Percentiles rank a stretch among this genome's conserved stretches.
Evolutionary conservation across 163 green algal species (phyloP).

Genomic region (Chlorella variabilis): DNA sequence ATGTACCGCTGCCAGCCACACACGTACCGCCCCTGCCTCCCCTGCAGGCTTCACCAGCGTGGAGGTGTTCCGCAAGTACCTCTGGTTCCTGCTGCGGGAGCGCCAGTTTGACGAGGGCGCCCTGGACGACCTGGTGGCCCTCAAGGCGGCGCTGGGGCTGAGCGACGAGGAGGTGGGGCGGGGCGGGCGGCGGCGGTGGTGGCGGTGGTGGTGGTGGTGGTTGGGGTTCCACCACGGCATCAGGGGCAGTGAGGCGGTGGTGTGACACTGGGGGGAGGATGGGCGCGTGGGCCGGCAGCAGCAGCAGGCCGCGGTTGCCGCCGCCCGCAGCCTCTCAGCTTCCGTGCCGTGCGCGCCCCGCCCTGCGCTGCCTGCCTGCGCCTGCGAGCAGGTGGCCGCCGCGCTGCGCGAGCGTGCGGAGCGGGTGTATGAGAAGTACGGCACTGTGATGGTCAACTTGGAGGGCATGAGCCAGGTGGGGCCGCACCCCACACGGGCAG

Average conservation of each 20-base stretch:
- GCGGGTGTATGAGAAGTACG: conserved; percentile 88
- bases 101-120: conserved; percentile 85
- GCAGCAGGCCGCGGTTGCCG: not conserved
- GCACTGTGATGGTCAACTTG: conserved; percentile 84
- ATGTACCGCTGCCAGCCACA: not conserved
- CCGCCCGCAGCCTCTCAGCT: no score
- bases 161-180: conserved; percentile 55
- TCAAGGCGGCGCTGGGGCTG: conserved; percentile 72
- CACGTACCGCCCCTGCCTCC: conserved; percentile 7
- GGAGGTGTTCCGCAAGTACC: conserved; percentile 93
- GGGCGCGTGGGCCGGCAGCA: not conserved
- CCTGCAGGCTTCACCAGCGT: conserved; percentile 73
- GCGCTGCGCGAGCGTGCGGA: conserved; percentile 74
- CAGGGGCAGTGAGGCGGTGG: not conserved
- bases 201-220: not conserved
- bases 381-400: conserved; percentile 66
- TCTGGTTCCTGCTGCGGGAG: conserved; percentile 92
- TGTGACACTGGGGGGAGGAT: no score
- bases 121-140: conserved; percentile 83
- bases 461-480: conserved; percentile 51
- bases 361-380: not conserved
- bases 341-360: no score
- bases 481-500: no score
- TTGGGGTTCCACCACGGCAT: no score
- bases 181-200: not conserved